Evolutionary conservation across 2,329 filamentous ascomycete genomes (phyloP), one percentile per base, ranked within the genome.

Genomic region (Pestalotiopsis sp.): DNA sequence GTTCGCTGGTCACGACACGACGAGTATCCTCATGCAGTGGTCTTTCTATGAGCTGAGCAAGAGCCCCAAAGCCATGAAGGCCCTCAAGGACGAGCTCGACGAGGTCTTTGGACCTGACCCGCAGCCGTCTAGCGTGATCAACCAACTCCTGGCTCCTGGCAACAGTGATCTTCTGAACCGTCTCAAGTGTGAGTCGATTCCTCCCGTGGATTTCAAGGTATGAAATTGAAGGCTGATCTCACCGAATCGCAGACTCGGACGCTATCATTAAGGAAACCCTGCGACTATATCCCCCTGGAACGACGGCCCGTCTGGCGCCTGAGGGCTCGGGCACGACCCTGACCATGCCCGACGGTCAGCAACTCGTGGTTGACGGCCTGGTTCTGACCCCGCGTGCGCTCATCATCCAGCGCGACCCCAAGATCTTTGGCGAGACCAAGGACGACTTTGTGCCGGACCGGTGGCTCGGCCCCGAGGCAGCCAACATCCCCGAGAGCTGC

Each of bases 401-500:
- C 6, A 67, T 72, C 23, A 76, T 72, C 65, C 75, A 75, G 23
- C 71, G 73, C n/a, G 71, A 72, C 67, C 69, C 65, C 58, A 67
- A 11, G n/a, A 67, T 69, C 56, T 75, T 64, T 70, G 75, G 73
- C 20, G 71, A 68, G 2, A 74, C 52, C 45, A 76, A 62, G 56
- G 71, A 70, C 45, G 71, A 58, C 72, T 78, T 67, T 62, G 72
- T 70, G 1, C 76, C 77, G 3, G 78, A 78, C 58, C 71, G 77
- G 14, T 78, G 74, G 73, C 71, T 71, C 4, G 67, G 62, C 12
- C 62, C 64, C 4, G 62, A 70, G 14, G 61, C 12, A 0, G 61
- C 49, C 38, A 65, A 62, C 45, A 67, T 67, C 17, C 68, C 68
- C 31, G 65, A 59, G n/a, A 78, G 81, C 63, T 84, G 84, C 4